Conservation (phyloP, 1,284 basidiomycete species). For the Cutaneotrichosporon sp. region DNA sequence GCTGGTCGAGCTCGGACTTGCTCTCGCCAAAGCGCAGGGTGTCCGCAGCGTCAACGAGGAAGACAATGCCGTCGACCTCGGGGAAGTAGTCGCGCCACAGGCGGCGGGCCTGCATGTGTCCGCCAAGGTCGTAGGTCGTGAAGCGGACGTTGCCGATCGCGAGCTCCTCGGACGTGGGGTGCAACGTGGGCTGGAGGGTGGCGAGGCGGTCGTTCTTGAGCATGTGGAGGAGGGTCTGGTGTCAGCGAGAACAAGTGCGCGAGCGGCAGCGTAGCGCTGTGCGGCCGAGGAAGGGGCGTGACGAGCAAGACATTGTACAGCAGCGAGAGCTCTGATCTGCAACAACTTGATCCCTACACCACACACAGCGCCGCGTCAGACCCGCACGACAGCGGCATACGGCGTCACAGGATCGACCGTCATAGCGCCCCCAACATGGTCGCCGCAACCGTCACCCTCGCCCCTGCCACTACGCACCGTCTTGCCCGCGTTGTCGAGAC, state of each 20-base stretch:
- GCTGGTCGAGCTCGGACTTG: conserved; percentile 93
- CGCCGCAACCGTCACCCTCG: neutral
- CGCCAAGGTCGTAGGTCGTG: conserved; percentile 97
- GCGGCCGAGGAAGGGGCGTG: neutral
- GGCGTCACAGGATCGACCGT: neutral
- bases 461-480: conserved; percentile 62
- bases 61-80: conserved; percentile 98
- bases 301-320: neutral
- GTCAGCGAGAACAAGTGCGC: neutral
- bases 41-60: conserved; percentile 96
- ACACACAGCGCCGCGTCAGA: neutral
- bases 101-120: conserved; percentile 97
- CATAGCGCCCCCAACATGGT: neutral
- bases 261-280: neutral
- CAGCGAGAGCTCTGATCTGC: neutral
- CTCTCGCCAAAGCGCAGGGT: conserved; percentile 93
- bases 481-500: conserved; percentile 98
- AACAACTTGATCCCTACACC: neutral
- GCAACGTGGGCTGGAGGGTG: conserved; percentile 95
- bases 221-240: conserved; percentile 96
- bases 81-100: conserved; percentile 99
- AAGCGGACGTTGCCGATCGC: conserved; percentile 99
- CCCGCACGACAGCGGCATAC: neutral
- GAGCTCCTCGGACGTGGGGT: conserved; percentile 99
- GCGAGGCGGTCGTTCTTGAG: conserved; percentile 99